phyloP scores from a whole-genome alignment of 2,329 filamentous ascomycete genomes.

The Fusarium buxicola region DNA sequence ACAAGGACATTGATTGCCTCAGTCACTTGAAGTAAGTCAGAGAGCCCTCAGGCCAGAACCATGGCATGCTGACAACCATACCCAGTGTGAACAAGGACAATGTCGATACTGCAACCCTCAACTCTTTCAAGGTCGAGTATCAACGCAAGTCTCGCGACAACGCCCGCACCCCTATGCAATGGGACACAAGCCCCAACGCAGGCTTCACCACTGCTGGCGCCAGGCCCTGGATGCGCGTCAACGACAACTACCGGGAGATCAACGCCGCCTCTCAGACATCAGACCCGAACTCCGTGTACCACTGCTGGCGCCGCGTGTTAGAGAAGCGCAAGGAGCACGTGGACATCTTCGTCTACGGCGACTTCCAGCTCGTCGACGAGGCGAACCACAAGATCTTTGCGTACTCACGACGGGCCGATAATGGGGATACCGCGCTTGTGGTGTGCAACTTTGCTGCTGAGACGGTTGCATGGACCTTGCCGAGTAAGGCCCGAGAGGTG shows the following conservation, averaged over 20 bases:
- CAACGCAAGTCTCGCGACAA: conserved; percentile 75
- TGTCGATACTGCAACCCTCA: conserved; percentile 53
- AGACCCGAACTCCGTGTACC: conserved; percentile 64
- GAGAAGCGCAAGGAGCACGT: conserved; percentile 68
- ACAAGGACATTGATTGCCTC: conserved; percentile 74
- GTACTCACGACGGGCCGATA: conserved; percentile 50
- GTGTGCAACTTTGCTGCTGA: conserved; percentile 55
- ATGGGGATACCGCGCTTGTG: conserved; percentile 50
- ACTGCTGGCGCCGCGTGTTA: conserved; percentile 72
- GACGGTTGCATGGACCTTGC: conserved; percentile 48
- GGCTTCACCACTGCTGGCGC: conserved; percentile 69
- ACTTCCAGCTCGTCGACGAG: conserved; percentile 56
- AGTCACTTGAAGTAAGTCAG: conserved; percentile 60
- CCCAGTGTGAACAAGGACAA: conserved; percentile 53
- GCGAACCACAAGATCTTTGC: conserved; percentile 53
- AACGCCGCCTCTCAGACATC: conserved; percentile 69
- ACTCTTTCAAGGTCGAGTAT: conserved; percentile 57
- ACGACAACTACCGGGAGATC: conserved; percentile 70
- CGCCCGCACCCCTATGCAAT: conserved; percentile 78
- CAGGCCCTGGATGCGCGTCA: conserved; percentile 77
- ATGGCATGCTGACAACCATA: neutral
- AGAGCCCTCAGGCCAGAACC: neutral
- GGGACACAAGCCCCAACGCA: conserved; percentile 68
- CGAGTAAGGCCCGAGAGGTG: conserved; percentile 48
- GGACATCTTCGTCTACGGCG: conserved; percentile 75